Percentiles rank a stretch among this genome's conserved stretches.
These are phyloP conservation scores for Schizochytrium sp. DNA, from an alignment of 108 stramenopile genomes.

Conservation along the genomic window DNA sequence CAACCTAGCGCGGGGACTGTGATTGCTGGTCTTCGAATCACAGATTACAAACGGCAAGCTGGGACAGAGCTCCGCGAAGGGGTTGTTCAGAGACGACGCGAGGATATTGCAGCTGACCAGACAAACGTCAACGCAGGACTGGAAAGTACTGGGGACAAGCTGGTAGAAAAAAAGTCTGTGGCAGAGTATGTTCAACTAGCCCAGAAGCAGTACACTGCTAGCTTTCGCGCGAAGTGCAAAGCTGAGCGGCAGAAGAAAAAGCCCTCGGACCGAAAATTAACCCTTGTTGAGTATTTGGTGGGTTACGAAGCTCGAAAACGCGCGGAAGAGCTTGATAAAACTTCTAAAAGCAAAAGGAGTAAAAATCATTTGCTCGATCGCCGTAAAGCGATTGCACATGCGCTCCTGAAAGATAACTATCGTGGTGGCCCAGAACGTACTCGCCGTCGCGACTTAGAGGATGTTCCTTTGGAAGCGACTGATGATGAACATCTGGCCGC, in stretches of 20 bases:
- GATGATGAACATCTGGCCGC: conserved; percentile 35
- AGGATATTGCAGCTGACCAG: not conserved
- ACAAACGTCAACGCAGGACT: not conserved
- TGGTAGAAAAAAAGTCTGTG: not conserved
- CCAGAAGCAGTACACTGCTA: conserved; percentile 9
- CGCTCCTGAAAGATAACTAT: not conserved
- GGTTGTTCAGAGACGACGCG: not conserved
- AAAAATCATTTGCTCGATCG: not conserved
- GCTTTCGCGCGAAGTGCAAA: conserved; percentile 6
- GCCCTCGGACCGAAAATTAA: conserved; percentile 49
- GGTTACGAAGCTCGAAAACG: conserved; percentile 40
- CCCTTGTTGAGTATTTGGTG: conserved; percentile 51
- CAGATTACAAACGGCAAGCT: not conserved
- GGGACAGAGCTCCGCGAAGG: not conserved
- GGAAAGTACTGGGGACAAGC: not conserved
- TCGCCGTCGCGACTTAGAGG: not conserved
- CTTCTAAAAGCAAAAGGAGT: not conserved
- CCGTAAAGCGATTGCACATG: conserved; percentile 17
- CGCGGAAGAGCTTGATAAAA: conserved; percentile 32
- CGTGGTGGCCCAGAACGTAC: conserved; percentile 11
- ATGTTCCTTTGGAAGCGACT: conserved; percentile 4
- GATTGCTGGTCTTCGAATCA: not conserved
- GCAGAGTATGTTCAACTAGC: conserved; percentile 27
- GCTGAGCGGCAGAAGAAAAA: not conserved
- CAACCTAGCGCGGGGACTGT: not conserved